These are phyloP conservation scores for Ceratonia siliqua DNA, from an alignment of 306 rosid genomes.

Conservation along the genomic window DNA sequence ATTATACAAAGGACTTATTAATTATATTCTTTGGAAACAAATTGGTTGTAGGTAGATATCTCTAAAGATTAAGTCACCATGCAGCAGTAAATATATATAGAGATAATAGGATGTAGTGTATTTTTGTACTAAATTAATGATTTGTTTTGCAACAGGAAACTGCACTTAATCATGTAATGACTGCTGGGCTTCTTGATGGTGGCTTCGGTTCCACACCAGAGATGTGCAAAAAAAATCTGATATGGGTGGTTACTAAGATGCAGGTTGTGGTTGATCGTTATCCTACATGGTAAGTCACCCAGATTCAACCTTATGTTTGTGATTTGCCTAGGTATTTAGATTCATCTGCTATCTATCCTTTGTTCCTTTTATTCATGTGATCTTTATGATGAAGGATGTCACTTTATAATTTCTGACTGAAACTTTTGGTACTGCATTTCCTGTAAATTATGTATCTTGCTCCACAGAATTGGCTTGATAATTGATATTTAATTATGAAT, in stretches of 20 bases:
- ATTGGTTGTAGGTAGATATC: constrained; percentile 5
- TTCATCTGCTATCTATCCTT: neutral
- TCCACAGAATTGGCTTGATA: neutral
- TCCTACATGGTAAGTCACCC: constrained; percentile 84
- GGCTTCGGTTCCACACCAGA: constrained; percentile 98
- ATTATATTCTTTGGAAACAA: constrained; percentile 1
- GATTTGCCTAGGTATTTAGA: neutral
- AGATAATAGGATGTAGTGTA: constrained; percentile 16
- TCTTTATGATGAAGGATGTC: neutral
- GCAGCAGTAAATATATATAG: neutral
- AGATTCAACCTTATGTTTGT: constrained; percentile 3
- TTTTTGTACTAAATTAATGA: constrained; percentile 1
- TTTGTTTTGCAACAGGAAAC: constrained; percentile 73
- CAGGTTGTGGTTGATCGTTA: constrained; percentile 95
- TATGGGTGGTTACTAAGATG: constrained; percentile 97
- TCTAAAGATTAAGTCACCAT: neutral
- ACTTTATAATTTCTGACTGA: neutral
- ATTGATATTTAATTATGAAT: constrained; percentile 9
- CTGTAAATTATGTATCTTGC: neutral
- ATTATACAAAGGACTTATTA: neutral
- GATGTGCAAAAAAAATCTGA: constrained; percentile 91
- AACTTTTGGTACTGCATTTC: neutral
- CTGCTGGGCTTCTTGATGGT: constrained; percentile 89
- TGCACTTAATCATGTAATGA: constrained; percentile 95
- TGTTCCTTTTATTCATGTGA: neutral